These are phyloP conservation scores for Simmondsia chinensis DNA, from an alignment of 148 eudicot species.

Conservation along the genomic window DNA sequence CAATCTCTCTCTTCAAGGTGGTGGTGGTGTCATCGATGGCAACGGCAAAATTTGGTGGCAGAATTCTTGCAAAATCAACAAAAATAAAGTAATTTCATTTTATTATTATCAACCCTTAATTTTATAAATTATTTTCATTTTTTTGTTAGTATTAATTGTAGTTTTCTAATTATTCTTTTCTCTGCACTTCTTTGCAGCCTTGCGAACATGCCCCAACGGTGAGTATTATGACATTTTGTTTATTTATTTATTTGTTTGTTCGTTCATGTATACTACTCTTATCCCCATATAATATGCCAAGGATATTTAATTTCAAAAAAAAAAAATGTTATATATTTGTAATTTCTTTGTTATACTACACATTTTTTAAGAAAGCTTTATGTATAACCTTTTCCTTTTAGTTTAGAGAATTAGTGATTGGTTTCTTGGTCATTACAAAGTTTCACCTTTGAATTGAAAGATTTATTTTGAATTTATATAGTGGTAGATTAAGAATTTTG, in stretches of 20 bases:
- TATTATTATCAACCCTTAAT: neutral
- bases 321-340: too few species aligned
- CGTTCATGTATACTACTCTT: neutral
- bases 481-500: too few species aligned
- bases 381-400: too few species aligned
- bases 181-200: conserved; percentile 33
- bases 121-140: neutral
- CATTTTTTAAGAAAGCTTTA: too few species aligned
- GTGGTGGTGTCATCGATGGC: conserved; percentile 78
- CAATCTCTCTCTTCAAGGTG: conserved; percentile 39
- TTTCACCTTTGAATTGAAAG: too few species aligned
- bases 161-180: neutral
- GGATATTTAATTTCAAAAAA: too few species aligned
- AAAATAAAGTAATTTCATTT: conserved; percentile 25
- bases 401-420: too few species aligned
- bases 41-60: conserved; percentile 79
- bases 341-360: too few species aligned
- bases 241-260: neutral
- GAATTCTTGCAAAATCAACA: conserved; percentile 67
- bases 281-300: too few species aligned
- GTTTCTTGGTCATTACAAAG: too few species aligned
- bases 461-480: too few species aligned
- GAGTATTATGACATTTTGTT: conserved; percentile 7
- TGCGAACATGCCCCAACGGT: conserved; percentile 85
- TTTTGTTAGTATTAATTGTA: neutral